phyloP scores from a whole-genome alignment of 441 rosid species.

The Erodium moschatum region DNA sequence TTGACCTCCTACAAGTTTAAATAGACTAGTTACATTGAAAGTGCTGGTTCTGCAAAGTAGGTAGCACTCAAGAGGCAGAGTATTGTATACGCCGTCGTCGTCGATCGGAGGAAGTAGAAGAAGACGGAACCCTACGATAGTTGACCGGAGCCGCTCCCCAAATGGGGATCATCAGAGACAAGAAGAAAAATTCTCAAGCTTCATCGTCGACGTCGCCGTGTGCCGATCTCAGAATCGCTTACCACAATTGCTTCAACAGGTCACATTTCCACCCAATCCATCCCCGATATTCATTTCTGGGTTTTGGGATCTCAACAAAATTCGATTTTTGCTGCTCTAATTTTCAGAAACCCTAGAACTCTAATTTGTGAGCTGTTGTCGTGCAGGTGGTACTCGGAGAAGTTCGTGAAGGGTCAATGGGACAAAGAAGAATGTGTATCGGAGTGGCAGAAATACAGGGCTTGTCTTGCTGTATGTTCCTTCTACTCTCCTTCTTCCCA shows the following conservation, averaged over 20 bases:
- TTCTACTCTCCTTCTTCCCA: neutral
- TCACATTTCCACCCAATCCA: conserved; percentile 13
- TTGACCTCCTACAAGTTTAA: too few relatives aligned
- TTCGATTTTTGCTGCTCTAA: neutral
- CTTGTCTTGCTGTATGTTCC: conserved; percentile 56
- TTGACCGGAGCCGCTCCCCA: neutral
- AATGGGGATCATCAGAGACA: conserved; percentile 35
- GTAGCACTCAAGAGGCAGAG: too few relatives aligned
- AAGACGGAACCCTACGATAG: too few relatives aligned
- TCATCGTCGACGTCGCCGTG: conserved; percentile 57
- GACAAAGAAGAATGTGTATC: conserved; percentile 58
- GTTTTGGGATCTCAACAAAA: neutral
- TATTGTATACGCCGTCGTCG: too few relatives aligned
- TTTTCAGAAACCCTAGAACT: conserved; percentile 12
- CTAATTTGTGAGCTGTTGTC: neutral
- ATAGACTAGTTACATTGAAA: too few relatives aligned
- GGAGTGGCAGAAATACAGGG: conserved; percentile 69
- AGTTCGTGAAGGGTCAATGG: conserved; percentile 72
- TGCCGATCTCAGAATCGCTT: conserved; percentile 60
- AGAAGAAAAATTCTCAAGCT: conserved; percentile 28
- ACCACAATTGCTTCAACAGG: conserved; percentile 79
- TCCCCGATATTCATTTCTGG: neutral
- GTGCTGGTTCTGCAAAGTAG: too few relatives aligned
- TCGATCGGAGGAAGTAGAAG: too few relatives aligned
- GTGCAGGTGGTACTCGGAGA: conserved; percentile 74